A percentile compares a stretch with the other conserved stretches of the same genome.
phyloP scores from a whole-genome alignment of 495 filamentous ascomycete species.

The Penicillium riverlandense region DNA sequence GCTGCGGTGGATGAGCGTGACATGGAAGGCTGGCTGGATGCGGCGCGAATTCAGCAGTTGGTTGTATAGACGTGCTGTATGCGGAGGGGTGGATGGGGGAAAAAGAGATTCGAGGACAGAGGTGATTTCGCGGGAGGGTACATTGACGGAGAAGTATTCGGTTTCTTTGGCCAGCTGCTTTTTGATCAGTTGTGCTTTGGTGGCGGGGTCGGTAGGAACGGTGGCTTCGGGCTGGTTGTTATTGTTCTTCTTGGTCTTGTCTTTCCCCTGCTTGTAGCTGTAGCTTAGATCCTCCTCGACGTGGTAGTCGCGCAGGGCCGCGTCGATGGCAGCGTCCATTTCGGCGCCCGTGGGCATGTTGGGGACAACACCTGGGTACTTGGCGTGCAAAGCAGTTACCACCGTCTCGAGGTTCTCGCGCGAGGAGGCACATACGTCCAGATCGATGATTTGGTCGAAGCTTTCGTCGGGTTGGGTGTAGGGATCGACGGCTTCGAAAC shows the following conservation, averaged over 20 bases:
- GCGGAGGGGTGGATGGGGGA: slow-evolving; percentile 23
- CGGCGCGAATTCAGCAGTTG: slow-evolving; percentile 65
- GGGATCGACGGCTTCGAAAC: slow-evolving; percentile 72
- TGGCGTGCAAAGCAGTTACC: slow-evolving; percentile 56
- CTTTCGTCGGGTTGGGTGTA: slow-evolving; percentile 58
- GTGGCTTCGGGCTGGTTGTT: slow-evolving; percentile 26
- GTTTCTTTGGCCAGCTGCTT: slow-evolving; percentile 43
- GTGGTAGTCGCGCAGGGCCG: slow-evolving; percentile 68
- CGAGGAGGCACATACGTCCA: slow-evolving; percentile 69
- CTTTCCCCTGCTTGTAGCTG: slow-evolving; percentile 16
- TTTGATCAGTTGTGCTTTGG: too few species aligned
- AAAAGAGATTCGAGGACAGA: slow-evolving; percentile 64
- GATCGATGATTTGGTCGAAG: slow-evolving; percentile 79
- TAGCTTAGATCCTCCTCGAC: slow-evolving; percentile 64
- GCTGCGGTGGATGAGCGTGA: slow-evolving; percentile 84
- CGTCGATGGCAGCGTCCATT: slow-evolving; percentile 72
- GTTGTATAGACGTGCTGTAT: slow-evolving; percentile 59
- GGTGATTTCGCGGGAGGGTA: slow-evolving; percentile 52
- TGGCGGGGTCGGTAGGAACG: too few species aligned
- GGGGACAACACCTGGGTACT: slow-evolving; percentile 68
- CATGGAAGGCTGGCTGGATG: slow-evolving; percentile 81
- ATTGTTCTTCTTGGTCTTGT: slow-evolving; percentile 26
- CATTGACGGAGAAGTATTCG: slow-evolving; percentile 75
- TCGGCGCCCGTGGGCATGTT: slow-evolving; percentile 64
- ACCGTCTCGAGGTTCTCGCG: slow-evolving; percentile 81